Evolutionary conservation across 176 grass and related monocot species (phyloP), one percentile per base, ranked within the genome.

Genomic region (Cenchrus fungigraminus): DNA sequence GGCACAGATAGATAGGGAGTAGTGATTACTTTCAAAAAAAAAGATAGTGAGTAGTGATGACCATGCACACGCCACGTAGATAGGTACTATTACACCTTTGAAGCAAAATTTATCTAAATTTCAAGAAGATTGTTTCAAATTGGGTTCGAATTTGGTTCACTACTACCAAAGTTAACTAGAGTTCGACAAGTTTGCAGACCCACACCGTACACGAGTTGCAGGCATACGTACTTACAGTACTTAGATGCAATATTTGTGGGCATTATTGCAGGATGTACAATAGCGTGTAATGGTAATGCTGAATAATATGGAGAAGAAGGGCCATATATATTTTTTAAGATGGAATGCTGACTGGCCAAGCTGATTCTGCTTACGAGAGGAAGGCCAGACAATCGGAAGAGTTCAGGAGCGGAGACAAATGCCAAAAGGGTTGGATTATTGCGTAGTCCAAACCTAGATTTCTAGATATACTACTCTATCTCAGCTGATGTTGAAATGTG

Each of bases 401-500:
- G 45, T 34, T 51, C 13, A 49, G 56, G 44, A 51, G 15, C 65
- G 71, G 47, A 76, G 25, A 51, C 65, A 29, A 54, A 40, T 60
- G 25, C 55, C 17, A 55, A 76, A 65, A 44, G 32, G 15, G 32
- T 3, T 42, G 47, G 9, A 56, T 46, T 47, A 32, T 25, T 25
- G 11, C 14, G 54, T 65, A 43, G 58, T 28, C 68, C 16, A 47
- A 4, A 12, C 2, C 57, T 83, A 73, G 25, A 83, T 74, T 64
- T 47, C 69, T 65, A 54, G 68, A 53, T 83, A 65, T 42, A 15
- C 52, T 82, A 53, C 31, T 69, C 70, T 44, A 47, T 71, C 37
- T 71, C 54, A 19, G 56, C 19, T 16, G 69, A 83, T 73, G 71
- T 75, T 75, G 71, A 84, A 75, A 75, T 65, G 28, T 75, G 71